Percentiles rank a stretch among this genome's conserved stretches.
phyloP scores from a whole-genome alignment of 441 rosid genomes.

The Melastoma candidum region DNA sequence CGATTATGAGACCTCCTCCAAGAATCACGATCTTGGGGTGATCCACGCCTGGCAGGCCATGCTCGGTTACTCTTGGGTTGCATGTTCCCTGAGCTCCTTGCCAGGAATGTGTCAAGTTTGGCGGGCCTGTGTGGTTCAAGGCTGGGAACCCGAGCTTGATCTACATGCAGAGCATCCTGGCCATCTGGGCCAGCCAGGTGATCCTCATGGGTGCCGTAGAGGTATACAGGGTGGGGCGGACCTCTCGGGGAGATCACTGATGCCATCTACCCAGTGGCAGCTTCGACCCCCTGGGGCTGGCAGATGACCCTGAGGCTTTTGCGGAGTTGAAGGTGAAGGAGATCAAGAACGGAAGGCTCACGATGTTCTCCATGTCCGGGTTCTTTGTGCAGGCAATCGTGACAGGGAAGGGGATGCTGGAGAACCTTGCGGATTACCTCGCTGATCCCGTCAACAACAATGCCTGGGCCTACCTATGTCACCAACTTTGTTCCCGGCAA shows the following conservation, averaged over 20 bases:
- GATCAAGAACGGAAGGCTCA: slow-evolving; percentile 4
- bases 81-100: slow-evolving; percentile 13
- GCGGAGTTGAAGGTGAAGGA: slow-evolving; percentile 2
- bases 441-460: too few species aligned
- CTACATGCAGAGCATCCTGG: slow-evolving; percentile 3
- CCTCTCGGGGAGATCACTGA: slow-evolving; percentile 1
- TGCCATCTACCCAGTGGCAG: neutral
- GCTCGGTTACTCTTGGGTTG: slow-evolving; percentile 9
- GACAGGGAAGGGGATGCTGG: slow-evolving; percentile 3
- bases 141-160: slow-evolving; percentile 7
- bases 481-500: slow-evolving; percentile 9
- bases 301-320: neutral
- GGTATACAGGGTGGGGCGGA: neutral
- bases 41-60: slow-evolving; percentile 9
- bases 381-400: slow-evolving; percentile 3
- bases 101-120: slow-evolving; percentile 9
- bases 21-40: slow-evolving; percentile 10
- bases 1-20: slow-evolving; percentile 11
- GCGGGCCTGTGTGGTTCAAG: slow-evolving; percentile 12
- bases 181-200: neutral
- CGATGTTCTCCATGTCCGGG: slow-evolving; percentile 11
- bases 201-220: slow-evolving; percentile 1
- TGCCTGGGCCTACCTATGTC: slow-evolving; percentile 3
- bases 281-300: neutral
- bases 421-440: neutral